These are phyloP conservation scores for Stereocaulon alpinum DNA, from an alignment of 495 filamentous ascomycete genomes.

Conservation along the genomic window DNA sequence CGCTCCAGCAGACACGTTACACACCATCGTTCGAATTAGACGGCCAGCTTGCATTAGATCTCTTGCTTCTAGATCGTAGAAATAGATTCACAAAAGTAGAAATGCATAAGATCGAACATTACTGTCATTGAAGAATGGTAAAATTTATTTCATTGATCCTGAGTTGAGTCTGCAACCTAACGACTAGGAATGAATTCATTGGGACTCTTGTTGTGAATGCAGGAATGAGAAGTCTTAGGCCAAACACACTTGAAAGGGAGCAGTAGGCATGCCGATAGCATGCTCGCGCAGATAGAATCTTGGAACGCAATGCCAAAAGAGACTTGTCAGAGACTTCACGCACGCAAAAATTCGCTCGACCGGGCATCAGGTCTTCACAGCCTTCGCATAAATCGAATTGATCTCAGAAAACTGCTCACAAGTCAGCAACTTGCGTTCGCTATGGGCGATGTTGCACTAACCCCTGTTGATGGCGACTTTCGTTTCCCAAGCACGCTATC, in stretches of 20 bases:
- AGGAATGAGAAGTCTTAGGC: not conserved
- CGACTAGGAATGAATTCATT: not conserved
- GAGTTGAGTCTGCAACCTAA: not conserved
- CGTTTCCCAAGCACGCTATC: constrained; percentile 65
- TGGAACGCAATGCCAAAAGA: not conserved
- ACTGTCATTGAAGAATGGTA: not conserved
- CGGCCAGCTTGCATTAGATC: no score
- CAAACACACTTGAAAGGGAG: not conserved
- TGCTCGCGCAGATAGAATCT: not conserved
- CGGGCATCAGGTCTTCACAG: constrained; percentile 8
- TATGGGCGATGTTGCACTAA: not conserved
- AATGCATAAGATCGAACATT: no score
- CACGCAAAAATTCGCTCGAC: not conserved
- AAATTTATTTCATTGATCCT: not conserved
- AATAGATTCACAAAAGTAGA: no score
- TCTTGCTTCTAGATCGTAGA: no score
- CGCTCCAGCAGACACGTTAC: no score
- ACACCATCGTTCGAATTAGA: no score
- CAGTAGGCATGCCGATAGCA: not conserved
- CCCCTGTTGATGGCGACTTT: constrained; percentile 42
- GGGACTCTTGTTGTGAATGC: not conserved
- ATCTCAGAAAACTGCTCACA: constrained; percentile 2
- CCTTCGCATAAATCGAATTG: constrained; percentile 10
- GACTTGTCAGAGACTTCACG: not conserved
- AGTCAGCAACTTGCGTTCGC: not conserved